These are phyloP conservation scores for Corchorus capsularis DNA, from an alignment of 345 rosid genomes.

Conservation along the genomic window DNA sequence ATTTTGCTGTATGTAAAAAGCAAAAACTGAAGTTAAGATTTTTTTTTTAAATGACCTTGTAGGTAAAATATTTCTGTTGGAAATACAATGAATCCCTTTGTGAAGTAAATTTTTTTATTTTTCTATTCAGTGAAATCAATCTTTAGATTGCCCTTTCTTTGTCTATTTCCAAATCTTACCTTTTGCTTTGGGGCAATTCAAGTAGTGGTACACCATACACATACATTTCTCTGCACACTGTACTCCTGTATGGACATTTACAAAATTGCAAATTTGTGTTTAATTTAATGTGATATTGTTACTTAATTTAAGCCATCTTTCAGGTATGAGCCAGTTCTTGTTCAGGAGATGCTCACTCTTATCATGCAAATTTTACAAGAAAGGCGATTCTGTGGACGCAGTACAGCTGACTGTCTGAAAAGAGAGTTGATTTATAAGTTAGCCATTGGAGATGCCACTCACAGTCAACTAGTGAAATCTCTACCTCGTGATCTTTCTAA, in stretches of 20 bases:
- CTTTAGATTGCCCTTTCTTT: accelerated
- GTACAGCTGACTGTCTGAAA: slow-evolving; percentile 72
- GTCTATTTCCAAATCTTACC: not conserved
- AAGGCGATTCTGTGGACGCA: slow-evolving; percentile 83
- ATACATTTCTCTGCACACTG: not conserved
- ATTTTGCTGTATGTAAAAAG: not conserved
- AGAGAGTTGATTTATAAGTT: slow-evolving; percentile 86
- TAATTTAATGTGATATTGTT: slow-evolving; percentile 14
- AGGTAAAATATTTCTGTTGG: too few species aligned
- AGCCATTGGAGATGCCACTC: slow-evolving; percentile 92
- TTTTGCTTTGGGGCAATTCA: not conserved
- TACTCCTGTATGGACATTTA: not conserved
- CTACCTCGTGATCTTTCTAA: slow-evolving; percentile 87
- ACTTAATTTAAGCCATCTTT: slow-evolving; percentile 24
- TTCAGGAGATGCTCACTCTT: slow-evolving; percentile 87
- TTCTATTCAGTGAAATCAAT: not conserved
- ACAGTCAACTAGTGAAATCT: slow-evolving; percentile 80
- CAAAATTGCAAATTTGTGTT: not conserved
- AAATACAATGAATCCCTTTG: not conserved
- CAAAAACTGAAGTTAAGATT: not conserved
- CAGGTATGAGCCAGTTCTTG: slow-evolving; percentile 88
- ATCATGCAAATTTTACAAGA: slow-evolving; percentile 87
- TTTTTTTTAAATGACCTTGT: not conserved
- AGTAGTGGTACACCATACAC: not conserved
- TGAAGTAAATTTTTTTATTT: not conserved